These are phyloP conservation scores for Dryas integrifolia DNA, from an alignment of 331 rosid genomes.

Conservation along the genomic window DNA sequence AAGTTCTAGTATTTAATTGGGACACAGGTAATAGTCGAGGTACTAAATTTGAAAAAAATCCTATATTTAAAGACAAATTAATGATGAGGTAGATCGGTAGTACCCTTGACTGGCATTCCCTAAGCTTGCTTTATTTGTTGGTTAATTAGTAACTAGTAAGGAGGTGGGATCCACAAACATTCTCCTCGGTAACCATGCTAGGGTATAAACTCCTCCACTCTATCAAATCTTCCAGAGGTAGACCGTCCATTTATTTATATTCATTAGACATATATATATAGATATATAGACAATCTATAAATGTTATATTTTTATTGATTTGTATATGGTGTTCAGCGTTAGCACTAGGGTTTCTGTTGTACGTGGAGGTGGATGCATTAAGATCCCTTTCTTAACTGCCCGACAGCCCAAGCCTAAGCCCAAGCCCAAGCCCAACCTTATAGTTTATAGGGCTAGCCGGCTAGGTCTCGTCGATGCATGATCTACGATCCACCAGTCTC, in stretches of 20 bases:
- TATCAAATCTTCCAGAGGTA: constrained; percentile 30
- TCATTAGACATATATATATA: too few species aligned
- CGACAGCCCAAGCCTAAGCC: too few species aligned
- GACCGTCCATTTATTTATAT: neutral
- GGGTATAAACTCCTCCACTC: constrained; percentile 42
- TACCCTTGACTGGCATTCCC: constrained; percentile 31
- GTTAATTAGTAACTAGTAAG: neutral
- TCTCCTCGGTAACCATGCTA: constrained; percentile 54
- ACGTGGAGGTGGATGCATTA: neutral
- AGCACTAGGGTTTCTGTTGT: constrained; percentile 7
- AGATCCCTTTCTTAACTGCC: neutral
- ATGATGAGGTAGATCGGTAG: constrained; percentile 11
- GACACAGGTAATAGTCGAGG: too few species aligned
- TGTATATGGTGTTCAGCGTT: constrained; percentile 32
- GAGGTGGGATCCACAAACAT: constrained; percentile 71
- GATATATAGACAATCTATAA: neutral
- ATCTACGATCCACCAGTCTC: too few species aligned
- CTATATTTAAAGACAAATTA: constrained; percentile 35
- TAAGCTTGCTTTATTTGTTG: neutral
- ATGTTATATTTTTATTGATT: constrained; percentile 1
- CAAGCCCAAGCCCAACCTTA: too few species aligned
- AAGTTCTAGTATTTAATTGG: too few species aligned
- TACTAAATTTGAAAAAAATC: too few species aligned
- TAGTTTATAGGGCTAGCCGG: too few species aligned
- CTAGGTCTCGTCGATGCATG: too few species aligned